Conservation (phyloP, 768 basidiomycete species). For the Leccinum disarticulatum region DNA sequence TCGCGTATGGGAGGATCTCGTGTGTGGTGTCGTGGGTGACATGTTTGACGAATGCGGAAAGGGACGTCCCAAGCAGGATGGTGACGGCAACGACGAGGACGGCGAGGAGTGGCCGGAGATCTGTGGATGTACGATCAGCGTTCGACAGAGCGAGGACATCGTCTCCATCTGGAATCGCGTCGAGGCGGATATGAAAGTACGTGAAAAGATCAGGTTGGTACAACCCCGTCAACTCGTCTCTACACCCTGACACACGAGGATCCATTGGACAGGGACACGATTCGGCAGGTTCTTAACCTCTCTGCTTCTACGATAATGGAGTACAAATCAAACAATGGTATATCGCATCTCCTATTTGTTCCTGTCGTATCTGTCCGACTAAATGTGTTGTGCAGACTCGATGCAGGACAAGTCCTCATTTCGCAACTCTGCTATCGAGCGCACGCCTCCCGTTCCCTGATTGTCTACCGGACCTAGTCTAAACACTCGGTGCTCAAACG, state of each 20-base stretch:
- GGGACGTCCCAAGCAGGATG: conserved; percentile 29
- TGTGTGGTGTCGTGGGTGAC: conserved; percentile 86
- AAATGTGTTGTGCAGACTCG: conserved; percentile 53
- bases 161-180: conserved; percentile 89
- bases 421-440: conserved; percentile 60
- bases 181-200: conserved; percentile 71
- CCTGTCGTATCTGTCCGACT: not conserved
- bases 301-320: conserved; percentile 85
- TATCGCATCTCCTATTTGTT: not conserved
- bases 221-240: conserved; percentile 29
- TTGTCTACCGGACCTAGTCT: not conserved
- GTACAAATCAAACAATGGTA: conserved; percentile 92
- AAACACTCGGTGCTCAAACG: not conserved
- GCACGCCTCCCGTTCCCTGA: conserved; percentile 34
- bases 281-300: conserved; percentile 73
- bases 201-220: conserved; percentile 80
- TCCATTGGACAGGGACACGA: conserved; percentile 60
- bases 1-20: conserved; percentile 86
- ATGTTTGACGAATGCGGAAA: conserved; percentile 71
- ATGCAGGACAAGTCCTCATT: conserved; percentile 89
- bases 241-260: conserved; percentile 6
- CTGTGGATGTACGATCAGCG: conserved; percentile 93
- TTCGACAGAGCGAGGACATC: conserved; percentile 92
- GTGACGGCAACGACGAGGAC: conserved; percentile 37
- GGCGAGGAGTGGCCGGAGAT: conserved; percentile 72